Evolutionary conservation across 371 early-diverging fungal genomes (phyloP).

Genomic region (Fennellomyces sp.): DNA sequence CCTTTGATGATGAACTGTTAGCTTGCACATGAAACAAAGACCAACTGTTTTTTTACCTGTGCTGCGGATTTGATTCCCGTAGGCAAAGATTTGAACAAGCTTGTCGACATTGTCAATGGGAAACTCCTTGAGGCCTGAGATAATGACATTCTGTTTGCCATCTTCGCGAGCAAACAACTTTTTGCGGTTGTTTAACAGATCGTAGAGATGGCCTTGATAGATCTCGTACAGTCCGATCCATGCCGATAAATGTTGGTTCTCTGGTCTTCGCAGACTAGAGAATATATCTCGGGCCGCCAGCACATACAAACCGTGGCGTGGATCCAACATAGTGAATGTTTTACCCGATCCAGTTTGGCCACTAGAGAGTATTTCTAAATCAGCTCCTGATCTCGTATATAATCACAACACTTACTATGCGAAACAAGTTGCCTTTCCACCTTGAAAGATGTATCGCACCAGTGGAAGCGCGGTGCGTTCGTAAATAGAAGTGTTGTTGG

Average conservation of each 20-base stretch:
- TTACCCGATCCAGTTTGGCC: conserved; percentile 98
- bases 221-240: conserved; percentile 96
- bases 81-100: conserved; percentile 91
- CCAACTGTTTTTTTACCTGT: conserved; percentile 66
- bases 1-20: conserved; percentile 6
- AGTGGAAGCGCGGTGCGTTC: conserved; percentile 90
- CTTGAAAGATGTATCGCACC: conserved; percentile 91
- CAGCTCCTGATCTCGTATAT: too few relatives aligned
- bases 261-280: conserved; percentile 68
- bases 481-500: conserved; percentile 86
- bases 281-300: conserved; percentile 93
- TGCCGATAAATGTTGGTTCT: conserved; percentile 76
- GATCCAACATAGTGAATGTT: conserved; percentile 98
- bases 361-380: conserved; percentile 38
- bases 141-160: conserved; percentile 92
- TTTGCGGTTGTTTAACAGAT: conserved; percentile 89
- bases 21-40: not conserved
- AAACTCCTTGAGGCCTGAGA: conserved; percentile 86
- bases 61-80: conserved; percentile 87
- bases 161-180: conserved; percentile 94
- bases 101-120: conserved; percentile 83
- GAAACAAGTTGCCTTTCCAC: conserved; percentile 98
- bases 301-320: conserved; percentile 84
- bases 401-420: conserved; percentile 89
- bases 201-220: conserved; percentile 95